Base-by-base conservation (phyloP, 2,329 filamentous ascomycete species). In the Scorias spongiosa region DNA sequence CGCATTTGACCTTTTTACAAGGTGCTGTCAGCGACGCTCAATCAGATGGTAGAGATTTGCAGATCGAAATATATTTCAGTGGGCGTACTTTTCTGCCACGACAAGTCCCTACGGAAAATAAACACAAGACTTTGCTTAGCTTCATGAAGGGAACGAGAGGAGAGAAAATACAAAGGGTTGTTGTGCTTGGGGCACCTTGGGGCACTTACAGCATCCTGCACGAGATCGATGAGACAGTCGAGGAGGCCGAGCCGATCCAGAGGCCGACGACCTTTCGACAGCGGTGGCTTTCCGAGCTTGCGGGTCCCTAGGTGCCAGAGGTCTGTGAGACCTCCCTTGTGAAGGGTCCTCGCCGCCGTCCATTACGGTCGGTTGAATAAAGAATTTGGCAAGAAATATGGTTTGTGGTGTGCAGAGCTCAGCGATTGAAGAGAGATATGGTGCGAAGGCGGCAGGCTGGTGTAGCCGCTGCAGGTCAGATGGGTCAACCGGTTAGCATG, bases 201-300 rank as follows among this genome's bases (percentile, higher is more conserved):
- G 32, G 32, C 32, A 36, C 52, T 58, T 67, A 67, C 71, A 74
- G 52, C 71, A 74, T 45, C 71, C 71, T 29, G 69, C 72, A 47
- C 71, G 60, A 40, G 71, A 74, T 44, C 71, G 65, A 44, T 72
- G 70, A 36, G 71, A 71, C 11, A 74, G 61, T 42, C 70, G 65
- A 18, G 69, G 56, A 9, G 54, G 43, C 10, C 55, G 49, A 32
- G 49, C 44, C 10, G 49, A 45, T 14, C 43, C 32, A 12, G 48
- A 46, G 34, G 20, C 40, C 15, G 50, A 45, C 28, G 48, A 28
- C 39, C 46, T 4, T 36, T 36, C 32, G 9, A 12, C 15, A 9
- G 32, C 32, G 11, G 32, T 36, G 20, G 20, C 20, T 15, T 36
- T 36, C 32, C 32, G 32, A 36, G 32, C 15, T 15, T 36, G 32